phyloP scores from a whole-genome alignment of 352 stramenopile species.

The Globisporangium sylvaticum region DNA sequence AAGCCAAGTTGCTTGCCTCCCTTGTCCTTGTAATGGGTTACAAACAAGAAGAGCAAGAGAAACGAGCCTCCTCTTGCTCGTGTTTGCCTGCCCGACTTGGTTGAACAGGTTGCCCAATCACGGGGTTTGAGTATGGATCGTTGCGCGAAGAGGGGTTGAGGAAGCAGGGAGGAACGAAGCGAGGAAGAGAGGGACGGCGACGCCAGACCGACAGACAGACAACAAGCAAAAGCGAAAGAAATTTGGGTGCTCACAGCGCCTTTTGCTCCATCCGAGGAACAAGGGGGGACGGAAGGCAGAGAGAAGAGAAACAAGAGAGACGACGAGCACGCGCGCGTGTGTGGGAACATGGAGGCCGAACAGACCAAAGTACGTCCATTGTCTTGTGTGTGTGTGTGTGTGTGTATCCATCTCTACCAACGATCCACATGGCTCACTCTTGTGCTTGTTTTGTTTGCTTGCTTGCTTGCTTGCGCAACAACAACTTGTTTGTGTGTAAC shows the following conservation, averaged over 20 bases:
- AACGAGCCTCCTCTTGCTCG: background rate
- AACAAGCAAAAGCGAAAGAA: constrained; percentile 10
- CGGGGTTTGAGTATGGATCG: background rate
- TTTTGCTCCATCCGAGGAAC: constrained; percentile 18
- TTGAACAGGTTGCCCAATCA: background rate
- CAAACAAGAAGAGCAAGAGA: constrained; percentile 3
- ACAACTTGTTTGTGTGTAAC: constrained; percentile 2
- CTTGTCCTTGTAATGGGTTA: constrained; percentile 10
- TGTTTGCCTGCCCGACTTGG: background rate
- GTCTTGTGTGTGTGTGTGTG: background rate
- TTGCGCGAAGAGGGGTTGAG: background rate
- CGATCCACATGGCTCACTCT: constrained; percentile 3
- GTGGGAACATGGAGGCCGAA: constrained; percentile 17
- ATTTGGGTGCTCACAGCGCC: constrained; percentile 11
- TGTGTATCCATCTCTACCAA: constrained; percentile 2
- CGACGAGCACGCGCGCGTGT: background rate
- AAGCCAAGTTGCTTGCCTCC: background rate
- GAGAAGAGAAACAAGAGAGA: background rate
- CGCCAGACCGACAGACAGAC: background rate
- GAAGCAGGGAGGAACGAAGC: background rate
- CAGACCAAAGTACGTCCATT: constrained; percentile 15
- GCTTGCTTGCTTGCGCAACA: background rate
- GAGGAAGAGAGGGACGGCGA: background rate
- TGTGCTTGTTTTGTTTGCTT: background rate
- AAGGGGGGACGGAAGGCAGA: constrained; percentile 7